These are phyloP conservation scores for Rheum nobile DNA, from an alignment of 148 eudicot genomes.

Conservation along the genomic window DNA sequence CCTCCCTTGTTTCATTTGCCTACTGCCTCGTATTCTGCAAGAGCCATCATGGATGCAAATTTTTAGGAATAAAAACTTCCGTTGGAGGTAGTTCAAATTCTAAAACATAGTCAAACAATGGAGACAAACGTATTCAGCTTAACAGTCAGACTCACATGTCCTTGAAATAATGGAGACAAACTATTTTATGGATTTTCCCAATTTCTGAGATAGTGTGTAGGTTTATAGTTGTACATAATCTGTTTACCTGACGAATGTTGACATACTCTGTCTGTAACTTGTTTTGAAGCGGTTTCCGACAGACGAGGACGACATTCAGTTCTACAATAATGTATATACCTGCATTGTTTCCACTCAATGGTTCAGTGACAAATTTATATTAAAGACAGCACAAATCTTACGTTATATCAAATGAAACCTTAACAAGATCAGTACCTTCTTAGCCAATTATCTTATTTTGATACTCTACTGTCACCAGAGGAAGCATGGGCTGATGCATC, in stretches of 20 bases:
- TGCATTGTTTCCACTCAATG: constrained; percentile 23
- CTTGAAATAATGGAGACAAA: background rate
- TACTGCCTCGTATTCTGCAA: constrained; percentile 85
- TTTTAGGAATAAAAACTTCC: background rate
- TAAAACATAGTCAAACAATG: background rate
- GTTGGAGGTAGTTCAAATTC: background rate
- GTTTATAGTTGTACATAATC: background rate
- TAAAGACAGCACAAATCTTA: background rate
- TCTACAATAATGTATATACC: constrained; percentile 89
- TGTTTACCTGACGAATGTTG: constrained; percentile 67
- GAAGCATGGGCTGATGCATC: constrained; percentile 76
- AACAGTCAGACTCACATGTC: background rate
- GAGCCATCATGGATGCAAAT: background rate
- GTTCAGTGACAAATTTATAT: constrained; percentile 11
- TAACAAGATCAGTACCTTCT: constrained; percentile 44
- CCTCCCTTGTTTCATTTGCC: constrained; percentile 91
- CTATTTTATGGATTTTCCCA: background rate
- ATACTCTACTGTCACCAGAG: constrained; percentile 35
- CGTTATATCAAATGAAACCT: background rate
- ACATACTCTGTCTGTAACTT: constrained; percentile 64
- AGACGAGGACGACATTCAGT: constrained; percentile 55
- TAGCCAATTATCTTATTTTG: constrained; percentile 88
- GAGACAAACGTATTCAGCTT: background rate
- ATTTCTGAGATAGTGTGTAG: background rate
- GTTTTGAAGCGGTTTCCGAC: constrained; percentile 64